A percentile compares a stretch with the other conserved stretches of the same genome.
These are phyloP conservation scores for Teunomyces lycoperdinae DNA, from an alignment of 805 yeast genomes.

Conservation along the genomic window DNA sequence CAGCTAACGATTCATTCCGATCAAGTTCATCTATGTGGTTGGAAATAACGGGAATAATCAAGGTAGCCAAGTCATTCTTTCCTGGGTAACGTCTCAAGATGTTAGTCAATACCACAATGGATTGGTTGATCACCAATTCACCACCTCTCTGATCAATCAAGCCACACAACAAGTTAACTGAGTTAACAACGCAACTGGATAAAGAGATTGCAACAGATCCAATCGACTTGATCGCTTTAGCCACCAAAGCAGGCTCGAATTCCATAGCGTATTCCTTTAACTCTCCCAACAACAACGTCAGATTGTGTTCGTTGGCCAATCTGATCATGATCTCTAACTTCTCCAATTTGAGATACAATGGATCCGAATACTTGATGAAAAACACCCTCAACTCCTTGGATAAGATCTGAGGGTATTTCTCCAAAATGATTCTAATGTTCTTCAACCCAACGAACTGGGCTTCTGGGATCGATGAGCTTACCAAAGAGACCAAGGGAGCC, in stretches of 20 bases:
- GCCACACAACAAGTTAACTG: slow-evolving; percentile 59
- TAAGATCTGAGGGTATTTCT: slow-evolving; percentile 79
- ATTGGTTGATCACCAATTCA: slow-evolving; percentile 58
- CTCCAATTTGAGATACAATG: slow-evolving; percentile 73
- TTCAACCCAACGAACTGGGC: slow-evolving; percentile 91
- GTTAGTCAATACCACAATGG: slow-evolving; percentile 60
- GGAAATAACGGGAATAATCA: slow-evolving; percentile 54
- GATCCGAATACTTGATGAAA: slow-evolving; percentile 84
- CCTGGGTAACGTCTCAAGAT: slow-evolving; percentile 65
- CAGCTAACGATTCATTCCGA: slow-evolving; percentile 51
- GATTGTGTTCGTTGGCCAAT: slow-evolving; percentile 59
- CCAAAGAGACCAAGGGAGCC: slow-evolving; percentile 83
- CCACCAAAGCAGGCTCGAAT: slow-evolving; percentile 75
- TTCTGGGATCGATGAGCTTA: slow-evolving; percentile 82
- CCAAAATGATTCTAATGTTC: slow-evolving; percentile 85
- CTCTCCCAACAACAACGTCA: slow-evolving; percentile 60
- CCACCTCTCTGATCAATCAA: slow-evolving; percentile 60
- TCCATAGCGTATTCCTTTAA: slow-evolving; percentile 81
- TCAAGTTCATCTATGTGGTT: slow-evolving; percentile 46
- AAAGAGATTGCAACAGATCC: slow-evolving; percentile 71
- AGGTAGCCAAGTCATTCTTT: slow-evolving; percentile 44
- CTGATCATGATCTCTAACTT: slow-evolving; percentile 74
- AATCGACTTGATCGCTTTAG: slow-evolving; percentile 61
- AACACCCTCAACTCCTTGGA: slow-evolving; percentile 82
- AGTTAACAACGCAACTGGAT: slow-evolving; percentile 49